Base-by-base conservation (phyloP, 176 grass and related monocot species). In the Rhipidocladum racemiflorum region DNA sequence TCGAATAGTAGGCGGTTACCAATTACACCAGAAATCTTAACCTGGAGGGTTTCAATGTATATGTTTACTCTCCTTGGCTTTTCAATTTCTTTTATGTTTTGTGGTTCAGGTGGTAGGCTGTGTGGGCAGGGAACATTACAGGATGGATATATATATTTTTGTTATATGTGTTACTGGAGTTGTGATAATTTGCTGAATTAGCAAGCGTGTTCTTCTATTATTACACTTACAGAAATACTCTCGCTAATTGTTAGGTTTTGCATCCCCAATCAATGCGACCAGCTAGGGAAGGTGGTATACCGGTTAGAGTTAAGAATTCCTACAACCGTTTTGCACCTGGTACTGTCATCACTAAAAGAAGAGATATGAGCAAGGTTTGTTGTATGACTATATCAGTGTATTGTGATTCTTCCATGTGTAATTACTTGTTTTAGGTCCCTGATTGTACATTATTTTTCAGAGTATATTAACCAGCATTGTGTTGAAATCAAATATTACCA, bases 211-310 rank as follows among this genome's bases (percentile, higher is more conserved):
- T 68, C 21, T 40, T 69, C n/a, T 69, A 43, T 24, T 28, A 38
- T 69, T 29, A 11, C 13, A 6, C 32, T 55, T 20, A 27, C 30
- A 4, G 4, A 55, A n/a, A n/a, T 25, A 69, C 29, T 42, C 64
- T 28, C 61, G 5, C 24, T 68, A 63, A 60, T 80, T 80, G 32
- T 61, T 74, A 97, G 94, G 94, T 97, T 83, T 86, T 97, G 68
- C 92, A 97, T 92, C 94, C 94, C 21, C 94, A 94, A 75, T 97
- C 94, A 67, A 97, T 97, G 94, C 83, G 92, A 82, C 94, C 94
- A 29, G 94, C 94, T 71, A 90, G 90, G 88, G 94, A 94, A 81
- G 80, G 88, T 85, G 92, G 79, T 79, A 92, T 97, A 85, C 92
- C 94, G 30, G 94, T 97, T 65, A 94, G 92, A 87, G 95, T 94